Evolutionary conservation across 2,329 filamentous ascomycete species (phyloP).

Genomic region (Alternaria arbusti): DNA sequence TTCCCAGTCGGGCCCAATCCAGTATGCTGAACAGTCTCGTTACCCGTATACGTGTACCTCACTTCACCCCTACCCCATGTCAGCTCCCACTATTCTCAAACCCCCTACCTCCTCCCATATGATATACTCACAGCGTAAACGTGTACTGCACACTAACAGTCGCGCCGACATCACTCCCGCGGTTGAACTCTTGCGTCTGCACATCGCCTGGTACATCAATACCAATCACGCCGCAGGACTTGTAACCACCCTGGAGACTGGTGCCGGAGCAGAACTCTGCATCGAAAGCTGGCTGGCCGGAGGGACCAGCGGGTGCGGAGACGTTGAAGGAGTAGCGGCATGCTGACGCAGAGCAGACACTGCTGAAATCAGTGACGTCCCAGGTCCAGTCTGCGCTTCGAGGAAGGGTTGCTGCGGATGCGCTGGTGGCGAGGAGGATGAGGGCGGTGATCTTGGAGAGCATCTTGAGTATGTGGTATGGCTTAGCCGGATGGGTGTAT

Average conservation of each 20-base stretch:
- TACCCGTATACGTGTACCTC: constrained; percentile 5
- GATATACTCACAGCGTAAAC: constrained; percentile 17
- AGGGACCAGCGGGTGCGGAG: constrained; percentile 15
- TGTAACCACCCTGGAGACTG: constrained; percentile 20
- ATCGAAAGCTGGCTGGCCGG: constrained; percentile 20
- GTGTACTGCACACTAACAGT: constrained; percentile 19
- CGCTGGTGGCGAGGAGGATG: constrained; percentile 12
- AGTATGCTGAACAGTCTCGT: background rate
- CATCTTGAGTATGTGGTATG: constrained; percentile 8
- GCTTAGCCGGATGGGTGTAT: background rate
- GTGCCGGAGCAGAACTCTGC: constrained; percentile 19
- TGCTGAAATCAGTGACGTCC: constrained; percentile 22
- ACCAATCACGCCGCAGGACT: constrained; percentile 18
- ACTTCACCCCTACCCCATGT: background rate
- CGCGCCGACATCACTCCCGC: constrained; percentile 11
- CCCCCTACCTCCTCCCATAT: background rate
- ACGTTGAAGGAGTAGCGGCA: constrained; percentile 30
- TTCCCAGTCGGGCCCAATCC: background rate
- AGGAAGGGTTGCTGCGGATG: constrained; percentile 8
- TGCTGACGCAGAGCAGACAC: constrained; percentile 26
- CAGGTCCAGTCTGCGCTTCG: constrained; percentile 17
- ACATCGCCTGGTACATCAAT: constrained; percentile 18
- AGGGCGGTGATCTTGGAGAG: constrained; percentile 15
- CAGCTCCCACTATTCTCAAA: background rate
- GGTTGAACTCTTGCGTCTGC: constrained; percentile 20